These are phyloP conservation scores for Parsonsia alboflavescens DNA, from an alignment of 257 asterid species.

Conservation along the genomic window DNA sequence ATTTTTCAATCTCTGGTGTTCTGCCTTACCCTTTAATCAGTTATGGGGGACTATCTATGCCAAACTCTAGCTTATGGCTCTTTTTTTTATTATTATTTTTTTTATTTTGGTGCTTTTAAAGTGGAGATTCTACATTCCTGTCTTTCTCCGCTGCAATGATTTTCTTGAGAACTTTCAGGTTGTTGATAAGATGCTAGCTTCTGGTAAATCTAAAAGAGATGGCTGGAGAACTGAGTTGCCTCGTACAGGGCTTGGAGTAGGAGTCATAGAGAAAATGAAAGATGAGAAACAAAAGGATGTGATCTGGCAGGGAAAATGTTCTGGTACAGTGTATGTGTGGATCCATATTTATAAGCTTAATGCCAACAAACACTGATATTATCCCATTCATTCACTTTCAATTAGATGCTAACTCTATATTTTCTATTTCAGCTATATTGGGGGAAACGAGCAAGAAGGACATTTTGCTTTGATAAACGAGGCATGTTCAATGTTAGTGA, in stretches of 20 bases:
- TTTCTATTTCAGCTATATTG: conserved; percentile 64
- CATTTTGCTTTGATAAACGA: conserved; percentile 89
- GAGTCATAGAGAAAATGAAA: conserved; percentile 65
- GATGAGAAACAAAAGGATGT: conserved; percentile 77
- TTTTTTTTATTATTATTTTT: too few species aligned
- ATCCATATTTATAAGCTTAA: conserved; percentile 6
- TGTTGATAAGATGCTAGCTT: conserved; percentile 78
- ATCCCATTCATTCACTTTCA: conserved; percentile 11
- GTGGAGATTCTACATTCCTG: background rate
- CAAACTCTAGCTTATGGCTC: background rate
- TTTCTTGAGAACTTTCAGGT: conserved; percentile 43
- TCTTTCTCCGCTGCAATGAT: conserved; percentile 9
- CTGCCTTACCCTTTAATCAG: background rate
- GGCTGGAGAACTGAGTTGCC: conserved; percentile 89
- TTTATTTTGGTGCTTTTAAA: background rate
- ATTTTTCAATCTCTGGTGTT: background rate
- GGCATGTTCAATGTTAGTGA: conserved; percentile 96
- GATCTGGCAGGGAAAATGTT: conserved; percentile 95
- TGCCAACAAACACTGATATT: background rate
- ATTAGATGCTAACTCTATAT: conserved; percentile 19
- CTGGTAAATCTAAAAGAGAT: conserved; percentile 78
- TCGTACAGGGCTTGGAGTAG: conserved; percentile 57
- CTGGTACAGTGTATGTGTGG: conserved; percentile 96
- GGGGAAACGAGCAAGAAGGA: conserved; percentile 84
- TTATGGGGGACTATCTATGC: background rate